These are phyloP conservation scores for Neonectria coccinea DNA, from an alignment of 2,329 filamentous ascomycete species.

Conservation along the genomic window DNA sequence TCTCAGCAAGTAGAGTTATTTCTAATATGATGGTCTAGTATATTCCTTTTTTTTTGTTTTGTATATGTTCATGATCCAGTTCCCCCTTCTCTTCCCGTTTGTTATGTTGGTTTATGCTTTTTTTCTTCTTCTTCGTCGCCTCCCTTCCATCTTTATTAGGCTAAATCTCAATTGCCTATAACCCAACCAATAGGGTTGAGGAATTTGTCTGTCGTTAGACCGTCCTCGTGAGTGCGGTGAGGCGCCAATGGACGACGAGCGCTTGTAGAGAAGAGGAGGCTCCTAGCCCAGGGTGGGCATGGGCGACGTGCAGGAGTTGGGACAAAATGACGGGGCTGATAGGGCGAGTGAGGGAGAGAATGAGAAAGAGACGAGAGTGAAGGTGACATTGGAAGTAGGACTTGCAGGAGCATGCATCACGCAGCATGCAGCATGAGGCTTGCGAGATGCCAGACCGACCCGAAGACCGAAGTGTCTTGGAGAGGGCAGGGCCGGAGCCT, in stretches of 20 bases:
- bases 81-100: slow-evolving; percentile 7
- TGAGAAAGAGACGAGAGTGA: too few species aligned
- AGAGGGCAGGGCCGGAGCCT: background rate
- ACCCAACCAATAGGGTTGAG: slow-evolving; percentile 36
- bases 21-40: background rate
- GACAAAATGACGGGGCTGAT: background rate
- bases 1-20: background rate
- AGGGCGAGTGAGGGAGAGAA: background rate
- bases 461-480: background rate
- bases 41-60: background rate
- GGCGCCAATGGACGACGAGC: slow-evolving; percentile 39
- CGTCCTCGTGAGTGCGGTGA: slow-evolving; percentile 34
- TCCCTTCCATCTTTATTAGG: slow-evolving; percentile 35
- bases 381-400: background rate
- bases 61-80: background rate
- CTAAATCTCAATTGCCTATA: slow-evolving; percentile 36
- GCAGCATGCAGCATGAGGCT: slow-evolving; percentile 4
- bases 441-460: slow-evolving; percentile 14
- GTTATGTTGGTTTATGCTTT: slow-evolving; percentile 16
- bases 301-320: slow-evolving; percentile 1
- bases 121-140: background rate
- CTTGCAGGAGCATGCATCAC: slow-evolving; percentile 16
- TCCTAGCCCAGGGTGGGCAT: slow-evolving; percentile 10
- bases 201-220: slow-evolving; percentile 11
- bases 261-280: slow-evolving; percentile 40